Evolutionary conservation across 1,139 yeast genomes (phyloP), one percentile per base, ranked within the genome.

Genomic region (Debaryomyces robertsiae): DNA sequence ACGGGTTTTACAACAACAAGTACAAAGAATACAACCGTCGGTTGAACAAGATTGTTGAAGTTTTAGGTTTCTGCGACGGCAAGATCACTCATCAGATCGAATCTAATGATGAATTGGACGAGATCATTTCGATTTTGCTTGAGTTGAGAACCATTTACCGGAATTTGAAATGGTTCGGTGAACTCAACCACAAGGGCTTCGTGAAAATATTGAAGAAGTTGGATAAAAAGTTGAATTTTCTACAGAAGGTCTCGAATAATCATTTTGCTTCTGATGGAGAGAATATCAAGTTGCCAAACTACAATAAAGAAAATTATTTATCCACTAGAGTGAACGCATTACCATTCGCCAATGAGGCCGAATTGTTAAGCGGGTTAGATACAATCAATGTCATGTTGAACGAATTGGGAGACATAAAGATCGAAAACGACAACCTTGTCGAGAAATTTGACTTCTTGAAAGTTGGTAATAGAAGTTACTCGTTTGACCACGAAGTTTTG

Each of bases 111-210:
- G 96, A 89, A 52, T 63, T 84, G 30, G 91, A 86, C 45, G 98
- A 93, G 57, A 72, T 90, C 34, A 73, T 86, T 38, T 81, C 82
- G 19, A 84, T 89, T 18, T 67, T 91, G 34, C 70, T 89, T 27
- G 97, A 90, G 58, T 69, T 90, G 42, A 75, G 95, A 39, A 74
- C 84, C n/a, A 79, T 82, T 46, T 79, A 86, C 47, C 75, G 96
- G 44, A 90, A 90, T 61, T 70, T 93, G 57, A 84, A 84, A 59
- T 91, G 98, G 96, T 93, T 81, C 60, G 95, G 95, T 13, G 98
- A 91, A 54, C 77, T 91, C 54, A 93, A 93, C 67, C 89, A 86
- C 59, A 82, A 93, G 46, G 98, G 96, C 0, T 86, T 90, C 55
- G 77, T 82, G 43, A 93, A 93, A 67, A 93, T 93, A 49, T 71